phyloP scores from a whole-genome alignment of 1,284 basidiomycete genomes.

The Cerioporus squamosus region DNA sequence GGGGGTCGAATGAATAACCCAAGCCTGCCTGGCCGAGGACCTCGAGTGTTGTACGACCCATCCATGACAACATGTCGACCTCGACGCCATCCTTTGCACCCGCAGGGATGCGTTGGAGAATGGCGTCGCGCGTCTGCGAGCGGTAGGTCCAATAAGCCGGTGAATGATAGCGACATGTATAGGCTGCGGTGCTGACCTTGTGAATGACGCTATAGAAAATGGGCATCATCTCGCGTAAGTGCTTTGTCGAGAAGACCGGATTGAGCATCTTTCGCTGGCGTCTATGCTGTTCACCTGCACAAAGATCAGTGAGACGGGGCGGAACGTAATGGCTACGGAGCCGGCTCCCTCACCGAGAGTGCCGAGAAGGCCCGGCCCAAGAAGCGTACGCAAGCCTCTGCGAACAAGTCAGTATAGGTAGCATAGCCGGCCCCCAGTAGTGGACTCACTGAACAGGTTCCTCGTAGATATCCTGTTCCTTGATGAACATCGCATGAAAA shows the following conservation, averaged over 20 bases:
- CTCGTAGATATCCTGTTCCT: slow-evolving; percentile 36
- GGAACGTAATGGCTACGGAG: background rate
- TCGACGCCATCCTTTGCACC: slow-evolving; percentile 10
- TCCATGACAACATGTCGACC: slow-evolving; percentile 26
- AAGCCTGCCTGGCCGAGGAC: slow-evolving; percentile 24
- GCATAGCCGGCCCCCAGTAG: background rate
- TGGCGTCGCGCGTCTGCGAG: slow-evolving; percentile 21
- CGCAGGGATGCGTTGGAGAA: slow-evolving; percentile 9
- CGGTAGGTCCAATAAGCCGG: background rate
- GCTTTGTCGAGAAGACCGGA: slow-evolving; percentile 25
- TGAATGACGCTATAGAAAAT: slow-evolving; percentile 22
- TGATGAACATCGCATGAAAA: slow-evolving; percentile 35
- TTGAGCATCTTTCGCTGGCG: slow-evolving; percentile 28
- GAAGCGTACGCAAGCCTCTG: slow-evolving; percentile 11
- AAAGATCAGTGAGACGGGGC: background rate
- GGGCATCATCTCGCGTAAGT: slow-evolving; percentile 22
- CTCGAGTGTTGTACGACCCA: slow-evolving; percentile 25
- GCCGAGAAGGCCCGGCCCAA: slow-evolving; percentile 24
- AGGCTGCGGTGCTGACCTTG: slow-evolving; percentile 12
- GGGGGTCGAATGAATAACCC: slow-evolving; percentile 25
- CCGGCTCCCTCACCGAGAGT: slow-evolving; percentile 5
- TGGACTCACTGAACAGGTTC: slow-evolving; percentile 21
- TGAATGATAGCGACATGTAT: background rate
- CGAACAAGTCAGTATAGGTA: background rate
- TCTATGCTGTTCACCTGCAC: slow-evolving; percentile 25